Evolutionary conservation across 2,329 filamentous ascomycete genomes (phyloP).

Genomic region (Ophiostoma quercus): DNA sequence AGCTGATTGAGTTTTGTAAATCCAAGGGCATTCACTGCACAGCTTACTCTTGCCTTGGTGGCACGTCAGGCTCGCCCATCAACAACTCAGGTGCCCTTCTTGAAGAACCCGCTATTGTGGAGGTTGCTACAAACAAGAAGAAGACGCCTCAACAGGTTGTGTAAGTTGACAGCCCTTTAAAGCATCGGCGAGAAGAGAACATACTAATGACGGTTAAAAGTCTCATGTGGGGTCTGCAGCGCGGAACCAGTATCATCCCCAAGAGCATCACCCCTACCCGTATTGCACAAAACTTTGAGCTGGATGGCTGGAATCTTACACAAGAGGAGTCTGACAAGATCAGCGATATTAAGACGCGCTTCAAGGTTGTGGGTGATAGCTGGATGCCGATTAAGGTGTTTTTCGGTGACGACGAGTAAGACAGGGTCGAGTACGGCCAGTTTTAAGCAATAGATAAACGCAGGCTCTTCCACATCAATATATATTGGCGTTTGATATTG

Average conservation of each 20-base stretch:
- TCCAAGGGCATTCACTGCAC: not conserved
- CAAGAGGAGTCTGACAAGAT: not conserved
- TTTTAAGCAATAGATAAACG: not conserved
- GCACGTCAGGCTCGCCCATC: not conserved
- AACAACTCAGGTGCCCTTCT: not conserved
- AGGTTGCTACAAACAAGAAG: not conserved
- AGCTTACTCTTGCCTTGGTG: constrained; percentile 2
- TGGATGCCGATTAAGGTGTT: constrained; percentile 1
- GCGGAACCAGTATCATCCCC: not conserved
- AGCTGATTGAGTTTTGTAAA: not conserved
- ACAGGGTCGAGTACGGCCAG: not conserved
- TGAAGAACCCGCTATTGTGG: not conserved
- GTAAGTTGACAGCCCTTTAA: not conserved
- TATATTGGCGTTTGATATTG: not conserved
- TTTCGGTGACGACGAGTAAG: not conserved
- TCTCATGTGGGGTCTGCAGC: not conserved
- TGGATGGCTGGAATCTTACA: not conserved
- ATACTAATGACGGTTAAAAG: not conserved
- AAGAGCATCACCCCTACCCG: not conserved
- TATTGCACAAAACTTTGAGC: not conserved
- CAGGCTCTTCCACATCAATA: not conserved
- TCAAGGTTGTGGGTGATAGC: not conserved
- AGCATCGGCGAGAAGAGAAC: not conserved
- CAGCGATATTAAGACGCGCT: not conserved
- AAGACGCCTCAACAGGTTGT: not conserved